These are phyloP conservation scores for Heritiera fomes DNA, from an alignment of 345 rosid species.

Conservation along the genomic window DNA sequence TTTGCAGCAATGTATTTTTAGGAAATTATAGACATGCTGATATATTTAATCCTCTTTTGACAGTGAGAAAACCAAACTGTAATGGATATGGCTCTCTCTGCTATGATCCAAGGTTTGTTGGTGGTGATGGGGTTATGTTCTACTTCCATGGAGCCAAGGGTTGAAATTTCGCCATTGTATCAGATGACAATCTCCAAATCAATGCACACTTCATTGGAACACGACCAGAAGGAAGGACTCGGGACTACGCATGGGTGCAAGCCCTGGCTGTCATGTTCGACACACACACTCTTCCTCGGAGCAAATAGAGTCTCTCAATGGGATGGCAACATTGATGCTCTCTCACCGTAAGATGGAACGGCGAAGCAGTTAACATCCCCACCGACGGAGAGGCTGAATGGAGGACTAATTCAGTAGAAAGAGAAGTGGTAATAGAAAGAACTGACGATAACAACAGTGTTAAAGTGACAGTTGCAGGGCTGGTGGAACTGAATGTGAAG, in stretches of 20 bases:
- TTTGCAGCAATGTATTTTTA: too few relatives aligned
- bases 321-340: conserved; percentile 59
- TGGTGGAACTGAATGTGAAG: conserved; percentile 56
- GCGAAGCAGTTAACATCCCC: conserved; percentile 54
- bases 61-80: conserved; percentile 79
- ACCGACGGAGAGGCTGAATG: conserved; percentile 68
- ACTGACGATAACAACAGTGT: conserved; percentile 58
- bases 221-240: conserved; percentile 65
- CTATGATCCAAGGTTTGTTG: conserved; percentile 76
- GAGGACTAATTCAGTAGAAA: conserved; percentile 37
- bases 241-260: conserved; percentile 92
- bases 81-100: conserved; percentile 80
- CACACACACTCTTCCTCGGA: conserved; percentile 60
- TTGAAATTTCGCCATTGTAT: conserved; percentile 81
- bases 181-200: conserved; percentile 72
- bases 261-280: conserved; percentile 74
- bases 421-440: conserved; percentile 58
- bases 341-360: conserved; percentile 54
- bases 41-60: background rate
- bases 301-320: conserved; percentile 55
- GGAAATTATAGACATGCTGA: background rate
- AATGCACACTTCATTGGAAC: conserved; percentile 89
- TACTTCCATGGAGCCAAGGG: conserved; percentile 85
- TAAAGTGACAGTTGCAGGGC: conserved; percentile 51
- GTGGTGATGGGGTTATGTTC: conserved; percentile 89